Conservation (phyloP, 257 asterid species). For the Prunella vulgaris region DNA sequence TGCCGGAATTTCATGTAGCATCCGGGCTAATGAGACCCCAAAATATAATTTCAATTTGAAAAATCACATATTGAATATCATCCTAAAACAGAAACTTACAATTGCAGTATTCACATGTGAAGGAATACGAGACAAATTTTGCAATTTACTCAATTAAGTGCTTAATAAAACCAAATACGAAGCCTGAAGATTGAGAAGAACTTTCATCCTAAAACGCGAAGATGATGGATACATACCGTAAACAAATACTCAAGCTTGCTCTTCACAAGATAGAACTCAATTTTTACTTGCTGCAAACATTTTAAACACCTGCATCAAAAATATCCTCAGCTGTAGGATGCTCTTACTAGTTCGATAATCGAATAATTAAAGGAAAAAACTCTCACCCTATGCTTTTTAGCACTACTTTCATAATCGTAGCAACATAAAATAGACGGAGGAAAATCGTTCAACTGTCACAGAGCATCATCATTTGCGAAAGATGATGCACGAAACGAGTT, state of each 20-base stretch:
- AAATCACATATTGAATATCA: too few species aligned
- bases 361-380: background rate
- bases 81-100: background rate
- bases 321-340: background rate
- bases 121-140: too few species aligned
- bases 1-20: too few species aligned
- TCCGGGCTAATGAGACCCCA: too few species aligned
- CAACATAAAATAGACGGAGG: background rate
- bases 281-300: slow-evolving; percentile 60
- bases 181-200: background rate
- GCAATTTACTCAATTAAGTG: too few species aligned
- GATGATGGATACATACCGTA: slow-evolving; percentile 37
- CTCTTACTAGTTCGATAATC: background rate
- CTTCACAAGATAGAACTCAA: slow-evolving; percentile 62
- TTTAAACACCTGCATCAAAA: slow-evolving; percentile 54
- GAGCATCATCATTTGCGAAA: background rate
- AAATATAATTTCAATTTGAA: too few species aligned
- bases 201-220: background rate
- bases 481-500: background rate
- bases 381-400: background rate
- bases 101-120: too few species aligned
- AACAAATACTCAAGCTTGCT: slow-evolving; percentile 69
- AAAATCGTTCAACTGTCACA: background rate
- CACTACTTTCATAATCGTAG: background rate
- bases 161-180: background rate